Evolutionary conservation across 306 rosid species (phyloP), one percentile per base, ranked within the genome.

Genomic region (Gastrolobium villosum): DNA sequence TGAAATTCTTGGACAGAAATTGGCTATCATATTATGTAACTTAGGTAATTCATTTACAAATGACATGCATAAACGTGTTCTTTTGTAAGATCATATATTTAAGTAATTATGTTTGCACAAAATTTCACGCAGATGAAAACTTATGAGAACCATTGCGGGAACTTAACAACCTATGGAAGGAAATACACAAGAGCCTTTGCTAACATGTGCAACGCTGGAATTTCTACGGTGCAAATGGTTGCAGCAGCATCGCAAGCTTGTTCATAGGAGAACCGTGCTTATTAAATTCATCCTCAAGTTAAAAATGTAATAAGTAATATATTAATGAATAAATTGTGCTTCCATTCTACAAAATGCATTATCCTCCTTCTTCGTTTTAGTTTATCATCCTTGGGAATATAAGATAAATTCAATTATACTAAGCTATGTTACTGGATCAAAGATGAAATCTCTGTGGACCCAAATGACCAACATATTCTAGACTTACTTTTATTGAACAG

Each of bases 191-290:
- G 83, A 43, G 66, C 73, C 39, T 56, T 83, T 65, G 86, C 86
- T 41, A 83, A 83, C 65, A 78, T 83, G 80, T 83, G 86, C 57
- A 83, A 83, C 41, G 77, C 77, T 78, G 83, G 83, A 0, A 49
- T 83, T 65, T 28, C 54, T 20, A 28, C 10, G 65, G 55, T 78
- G 72, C 45, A 66, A 39, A 59, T 83, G 11, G 80, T 45, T 32
- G 66, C 4, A 41, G 88, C 90, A 2, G 74, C 77, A 0, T 54
- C 49, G 10, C 81, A 78, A 84, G 82, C 85, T 80, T 89, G 96
- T 69, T 40, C 72, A 2, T 2, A 10, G 49, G 28, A 57, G 31
- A 43, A 46, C 26, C 59, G 3, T 26, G 14, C 11, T 45, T 44
- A 30, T 40, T 72, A 54, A 65, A 60, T 78, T 6, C 44, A 13